These are phyloP conservation scores for Takashimella tepidaria DNA, from an alignment of 1,284 basidiomycete species.

Conservation along the genomic window DNA sequence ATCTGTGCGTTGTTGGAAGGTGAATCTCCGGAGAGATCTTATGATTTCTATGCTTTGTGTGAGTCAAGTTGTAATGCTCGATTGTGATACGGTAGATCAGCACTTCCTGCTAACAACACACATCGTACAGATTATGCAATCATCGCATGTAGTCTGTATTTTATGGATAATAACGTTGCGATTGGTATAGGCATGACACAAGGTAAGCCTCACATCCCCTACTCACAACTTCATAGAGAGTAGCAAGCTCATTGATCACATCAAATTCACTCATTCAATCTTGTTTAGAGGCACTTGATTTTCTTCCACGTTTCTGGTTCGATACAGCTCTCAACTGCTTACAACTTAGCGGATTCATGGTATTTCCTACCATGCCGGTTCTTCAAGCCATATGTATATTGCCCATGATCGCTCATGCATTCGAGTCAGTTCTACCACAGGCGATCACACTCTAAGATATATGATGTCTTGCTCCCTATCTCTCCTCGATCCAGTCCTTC, in stretches of 20 bases:
- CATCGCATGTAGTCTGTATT: slow-evolving; percentile 20
- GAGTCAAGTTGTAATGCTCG: too few species aligned
- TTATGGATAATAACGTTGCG: slow-evolving; percentile 13
- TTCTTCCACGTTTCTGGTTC: slow-evolving; percentile 14
- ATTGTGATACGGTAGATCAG: too few species aligned
- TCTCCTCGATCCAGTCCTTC: not conserved
- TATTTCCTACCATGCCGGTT: slow-evolving; percentile 15
- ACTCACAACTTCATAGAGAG: too few species aligned
- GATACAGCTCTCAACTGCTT: slow-evolving; percentile 15
- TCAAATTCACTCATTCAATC: too few species aligned
- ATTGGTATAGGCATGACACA: slow-evolving; percentile 5
- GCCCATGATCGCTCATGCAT: slow-evolving; percentile 19
- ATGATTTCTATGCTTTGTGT: slow-evolving; percentile 17
- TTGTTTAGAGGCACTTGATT: slow-evolving; percentile 11
- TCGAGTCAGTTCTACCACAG: slow-evolving; percentile 11
- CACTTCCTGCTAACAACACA: too few species aligned
- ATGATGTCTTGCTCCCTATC: not conserved
- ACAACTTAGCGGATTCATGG: slow-evolving; percentile 16
- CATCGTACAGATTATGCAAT: slow-evolving; percentile 14
- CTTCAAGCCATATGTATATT: slow-evolving; percentile 18
- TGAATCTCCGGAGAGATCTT: slow-evolving; percentile 1
- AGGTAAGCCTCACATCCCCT: slow-evolving; percentile 3
- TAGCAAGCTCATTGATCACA: too few species aligned
- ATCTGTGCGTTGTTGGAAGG: slow-evolving; percentile 17
- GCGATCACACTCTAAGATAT: too few species aligned